These are phyloP conservation scores for Cinchona pubescens DNA, from an alignment of 257 asterid species.

Conservation along the genomic window DNA sequence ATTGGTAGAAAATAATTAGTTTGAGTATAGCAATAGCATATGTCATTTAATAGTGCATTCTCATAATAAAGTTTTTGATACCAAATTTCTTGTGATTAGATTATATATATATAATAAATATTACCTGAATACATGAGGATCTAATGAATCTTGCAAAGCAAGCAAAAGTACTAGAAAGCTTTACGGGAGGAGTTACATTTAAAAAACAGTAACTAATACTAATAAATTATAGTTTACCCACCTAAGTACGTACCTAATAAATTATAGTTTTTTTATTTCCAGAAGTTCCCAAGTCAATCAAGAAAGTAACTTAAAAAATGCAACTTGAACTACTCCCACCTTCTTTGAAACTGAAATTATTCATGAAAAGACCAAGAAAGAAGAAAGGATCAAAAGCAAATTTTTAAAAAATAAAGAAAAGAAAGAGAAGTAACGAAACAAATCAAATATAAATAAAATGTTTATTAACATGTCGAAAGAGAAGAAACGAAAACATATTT, in stretches of 20 bases:
- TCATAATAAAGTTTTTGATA: too few species aligned
- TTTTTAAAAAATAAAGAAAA: too few species aligned
- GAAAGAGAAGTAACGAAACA: background rate
- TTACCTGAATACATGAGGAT: background rate
- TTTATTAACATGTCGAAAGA: background rate
- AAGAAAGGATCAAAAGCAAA: background rate
- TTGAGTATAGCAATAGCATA: too few species aligned
- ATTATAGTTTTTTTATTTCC: background rate
- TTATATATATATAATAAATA: background rate
- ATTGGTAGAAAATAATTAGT: too few species aligned
- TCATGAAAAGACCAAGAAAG: too few species aligned
- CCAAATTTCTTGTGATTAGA: background rate
- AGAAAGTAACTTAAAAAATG: background rate
- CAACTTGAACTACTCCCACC: background rate
- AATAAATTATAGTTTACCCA: background rate
- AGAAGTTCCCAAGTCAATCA: background rate
- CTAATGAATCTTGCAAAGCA: background rate
- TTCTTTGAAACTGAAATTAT: background rate
- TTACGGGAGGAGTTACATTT: background rate
- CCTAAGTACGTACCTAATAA: too few species aligned
- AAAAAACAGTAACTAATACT: background rate
- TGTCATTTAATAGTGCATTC: too few species aligned
- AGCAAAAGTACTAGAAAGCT: background rate
- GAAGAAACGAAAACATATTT: background rate
- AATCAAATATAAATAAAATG: too few species aligned